Base-by-base conservation (phyloP, 768 basidiomycete genomes). In the Leucocoprinus birnbaumii region DNA sequence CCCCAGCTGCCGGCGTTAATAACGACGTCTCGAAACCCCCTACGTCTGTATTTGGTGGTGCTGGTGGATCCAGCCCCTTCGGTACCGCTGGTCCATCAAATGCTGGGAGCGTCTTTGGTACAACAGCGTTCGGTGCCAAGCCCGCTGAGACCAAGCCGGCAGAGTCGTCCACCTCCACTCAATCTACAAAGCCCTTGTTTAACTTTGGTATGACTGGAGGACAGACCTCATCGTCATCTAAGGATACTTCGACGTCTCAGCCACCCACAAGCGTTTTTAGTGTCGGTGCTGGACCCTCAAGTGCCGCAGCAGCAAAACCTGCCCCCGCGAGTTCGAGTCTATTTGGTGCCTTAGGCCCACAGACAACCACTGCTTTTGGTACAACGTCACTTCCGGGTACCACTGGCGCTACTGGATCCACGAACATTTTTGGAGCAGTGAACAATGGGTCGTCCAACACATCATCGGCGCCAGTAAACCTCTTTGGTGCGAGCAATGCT, bases 21-120 rank as follows among this genome's bases (percentile, higher is more conserved):
- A 47, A 48, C 16, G 55, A 45, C 9, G 24, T 26, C 37, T 43
- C 53, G 22, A 51, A 60, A 16, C 51, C 50, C 7, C 27, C 59
- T 16, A 60, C 58, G 44, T 61, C 63, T n/a, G 61, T 45, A 34
- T 64, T 63, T 48, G 48, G 53, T 44, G 38, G 51, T n/a, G 46
- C 45, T 25, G 49, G 43, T 27, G 41, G 40, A 26, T 57, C 55
- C 45, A 31, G 26, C 27, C 46, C 38, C 3, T 54, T 54, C 24
- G 37, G 25, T 11, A 41, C 44, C 31, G 48, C 52, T 16, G 8
- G 55, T 21, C 34, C 62, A 38, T 38, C 38, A 14, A 35, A 44
- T 19, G 34, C 26, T 24, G 41, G 37, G 9, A 26, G 22, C 35
- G 18, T 19, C 7, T 54, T 48, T 41, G 37, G 35, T 7, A 34